phyloP scores from a whole-genome alignment of 2,329 filamentous ascomycete species.

The Aspergillus terreus region DNA sequence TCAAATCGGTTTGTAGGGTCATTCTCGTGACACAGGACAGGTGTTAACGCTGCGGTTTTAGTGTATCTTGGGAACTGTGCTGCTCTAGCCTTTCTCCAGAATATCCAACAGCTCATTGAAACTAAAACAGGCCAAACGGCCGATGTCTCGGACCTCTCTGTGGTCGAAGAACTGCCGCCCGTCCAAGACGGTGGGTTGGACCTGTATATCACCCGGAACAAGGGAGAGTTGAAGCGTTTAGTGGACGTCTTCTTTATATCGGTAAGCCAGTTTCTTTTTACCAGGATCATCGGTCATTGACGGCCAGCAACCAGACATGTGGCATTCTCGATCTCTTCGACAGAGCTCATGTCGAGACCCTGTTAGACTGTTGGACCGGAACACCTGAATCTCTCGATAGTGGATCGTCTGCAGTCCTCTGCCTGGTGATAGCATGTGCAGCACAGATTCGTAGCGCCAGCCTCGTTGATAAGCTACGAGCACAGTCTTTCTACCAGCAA shows the following conservation, averaged over 20 bases:
- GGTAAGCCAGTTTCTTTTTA: not conserved
- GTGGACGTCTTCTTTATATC: not conserved
- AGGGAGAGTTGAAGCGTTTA: not conserved
- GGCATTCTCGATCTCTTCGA: not conserved
- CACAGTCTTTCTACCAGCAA: constrained; percentile 4
- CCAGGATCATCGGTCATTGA: not conserved
- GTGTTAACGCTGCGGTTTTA: not conserved
- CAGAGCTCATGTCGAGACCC: not conserved
- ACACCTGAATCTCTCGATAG: not conserved
- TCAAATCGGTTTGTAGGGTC: not conserved
- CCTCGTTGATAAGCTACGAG: not conserved
- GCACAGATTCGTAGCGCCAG: not conserved
- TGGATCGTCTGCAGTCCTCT: not conserved
- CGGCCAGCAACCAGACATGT: not conserved
- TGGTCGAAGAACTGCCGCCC: not conserved
- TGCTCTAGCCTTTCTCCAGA: not conserved
- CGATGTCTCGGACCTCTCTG: not conserved
- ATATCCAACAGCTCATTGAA: not conserved
- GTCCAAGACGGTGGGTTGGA: not conserved
- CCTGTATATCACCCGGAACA: not conserved
- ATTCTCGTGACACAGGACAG: not conserved
- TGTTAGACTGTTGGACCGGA: not conserved
- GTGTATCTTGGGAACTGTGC: not conserved
- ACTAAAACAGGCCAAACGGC: not conserved
- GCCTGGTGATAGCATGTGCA: not conserved